Conservation (phyloP, 306 rosid genomes). For the Styphnolobium japonicum region DNA sequence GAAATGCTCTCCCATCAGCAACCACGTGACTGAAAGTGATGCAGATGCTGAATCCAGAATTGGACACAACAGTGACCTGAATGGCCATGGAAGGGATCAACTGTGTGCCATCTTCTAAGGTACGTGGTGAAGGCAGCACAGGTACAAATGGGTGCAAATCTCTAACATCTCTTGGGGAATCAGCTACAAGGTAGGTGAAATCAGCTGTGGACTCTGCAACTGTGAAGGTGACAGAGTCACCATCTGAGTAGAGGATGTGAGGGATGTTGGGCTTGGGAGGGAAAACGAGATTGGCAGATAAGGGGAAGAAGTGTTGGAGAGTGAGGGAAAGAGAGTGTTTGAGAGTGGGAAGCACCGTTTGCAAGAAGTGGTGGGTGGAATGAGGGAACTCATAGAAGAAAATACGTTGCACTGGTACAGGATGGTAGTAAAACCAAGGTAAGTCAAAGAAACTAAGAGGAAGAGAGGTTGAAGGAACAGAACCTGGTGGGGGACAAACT, state of each 20-base stretch:
- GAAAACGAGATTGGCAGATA: not conserved
- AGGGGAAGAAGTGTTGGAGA: slow-evolving; percentile 16
- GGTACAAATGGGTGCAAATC: not conserved
- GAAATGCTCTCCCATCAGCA: not conserved
- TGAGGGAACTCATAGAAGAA: slow-evolving; percentile 3
- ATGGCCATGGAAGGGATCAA: not conserved
- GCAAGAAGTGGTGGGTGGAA: not conserved
- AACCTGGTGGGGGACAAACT: not conserved
- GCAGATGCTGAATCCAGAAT: not conserved
- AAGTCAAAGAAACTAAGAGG: slow-evolving; percentile 19
- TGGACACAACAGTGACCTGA: not conserved
- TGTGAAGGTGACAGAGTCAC: not conserved
- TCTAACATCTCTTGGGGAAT: not conserved
- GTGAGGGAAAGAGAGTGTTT: slow-evolving; percentile 17
- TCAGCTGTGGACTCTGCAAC: not conserved
- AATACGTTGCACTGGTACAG: not conserved
- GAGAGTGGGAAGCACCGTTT: not conserved
- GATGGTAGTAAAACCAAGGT: not conserved
- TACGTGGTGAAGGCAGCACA: not conserved
- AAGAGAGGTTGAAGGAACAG: not conserved
- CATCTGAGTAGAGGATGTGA: not conserved
- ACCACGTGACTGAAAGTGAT: not conserved
- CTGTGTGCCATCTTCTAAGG: not conserved
- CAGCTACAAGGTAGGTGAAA: not conserved
- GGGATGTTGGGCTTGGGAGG: slow-evolving; percentile 5